Base-by-base conservation (phyloP, 2,329 filamentous ascomycete genomes). In the Xylariaceae sp. region DNA sequence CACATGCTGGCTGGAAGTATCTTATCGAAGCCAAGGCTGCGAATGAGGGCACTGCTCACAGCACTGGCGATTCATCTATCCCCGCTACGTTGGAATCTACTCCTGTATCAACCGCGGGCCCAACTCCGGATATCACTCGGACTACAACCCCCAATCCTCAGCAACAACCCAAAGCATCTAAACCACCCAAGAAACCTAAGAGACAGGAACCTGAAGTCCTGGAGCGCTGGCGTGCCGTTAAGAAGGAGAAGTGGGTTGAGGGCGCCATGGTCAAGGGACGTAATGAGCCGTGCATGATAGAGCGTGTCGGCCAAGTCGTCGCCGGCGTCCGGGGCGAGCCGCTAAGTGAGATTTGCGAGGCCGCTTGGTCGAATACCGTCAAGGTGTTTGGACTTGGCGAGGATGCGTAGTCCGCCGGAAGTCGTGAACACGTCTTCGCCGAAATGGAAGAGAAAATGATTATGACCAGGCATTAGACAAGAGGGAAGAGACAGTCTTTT, bases 241-340 rank as follows among this genome's bases (percentile, higher is more conserved):
- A 97, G 78, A 97, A 96, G 74, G 94, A 99, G 74, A 95, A 89
- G 70, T 99, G 91, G 87, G 81, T 83, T 44, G 84, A 89, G 65
- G 92, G 91, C 0, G 80, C 79, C 41, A 92, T 96, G 88, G 82
- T 99, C 51, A 99, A 97, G 74, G 90, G 92, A 0, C 83, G 94
- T 57, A 99, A 99, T 68, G 94, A 99, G 72, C 89, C 92, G 7
- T 91, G 87, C 64, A 87, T 82, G 51, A 96, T 99, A 61, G 84
- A 86, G 60, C 84, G 87, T 51, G 88, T 99, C 11, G 94, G 90
- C n/a, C 85, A 87, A 70, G 89, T 92, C 50, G 85, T 99, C 60
- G 92, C 94, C 1, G 84, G 80, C 42, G 87, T 97, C 60, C 96
- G 96, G 71, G 89, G 81, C 0, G 76, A 96, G 3, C 72, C 79